A percentile compares a stretch with the other conserved stretches of the same genome.
phyloP scores from a whole-genome alignment of 768 basidiomycete genomes.

The Lactarius sp. region DNA sequence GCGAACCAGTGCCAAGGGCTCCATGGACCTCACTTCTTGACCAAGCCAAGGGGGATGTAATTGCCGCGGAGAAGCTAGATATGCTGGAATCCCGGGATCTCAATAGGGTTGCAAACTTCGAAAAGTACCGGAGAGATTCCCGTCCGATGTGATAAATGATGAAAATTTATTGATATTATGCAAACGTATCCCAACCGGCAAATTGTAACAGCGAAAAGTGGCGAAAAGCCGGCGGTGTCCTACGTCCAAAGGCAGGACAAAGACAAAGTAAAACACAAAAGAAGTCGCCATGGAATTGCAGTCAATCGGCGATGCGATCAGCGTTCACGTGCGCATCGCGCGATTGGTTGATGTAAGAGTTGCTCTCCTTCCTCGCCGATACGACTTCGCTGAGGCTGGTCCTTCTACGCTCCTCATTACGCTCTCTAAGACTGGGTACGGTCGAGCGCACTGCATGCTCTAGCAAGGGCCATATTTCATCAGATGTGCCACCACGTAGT shows the following conservation, averaged over 20 bases:
- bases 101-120: not conserved
- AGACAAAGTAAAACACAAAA: not conserved
- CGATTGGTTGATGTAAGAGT: conserved; percentile 1
- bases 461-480: conserved; percentile 87
- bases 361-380: conserved; percentile 31
- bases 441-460: conserved; percentile 52
- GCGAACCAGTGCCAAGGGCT: conserved; percentile 47
- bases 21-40: conserved; percentile 45
- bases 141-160: not conserved
- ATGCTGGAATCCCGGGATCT: conserved; percentile 36
- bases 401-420: conserved; percentile 42
- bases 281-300: not conserved
- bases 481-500: conserved; percentile 68
- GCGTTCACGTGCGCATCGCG: not conserved
- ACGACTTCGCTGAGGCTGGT: conserved; percentile 54
- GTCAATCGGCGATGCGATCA: not conserved
- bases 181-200: not conserved
- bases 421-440: conserved; percentile 58
- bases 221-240: not conserved
- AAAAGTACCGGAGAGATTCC: conserved; percentile 18
- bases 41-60: conserved; percentile 57
- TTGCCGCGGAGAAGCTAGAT: conserved; percentile 66
- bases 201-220: not conserved
- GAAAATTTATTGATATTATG: not conserved
- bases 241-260: not conserved